phyloP scores from a whole-genome alignment of 257 asterid species.

The Hygrophila difformis region DNA sequence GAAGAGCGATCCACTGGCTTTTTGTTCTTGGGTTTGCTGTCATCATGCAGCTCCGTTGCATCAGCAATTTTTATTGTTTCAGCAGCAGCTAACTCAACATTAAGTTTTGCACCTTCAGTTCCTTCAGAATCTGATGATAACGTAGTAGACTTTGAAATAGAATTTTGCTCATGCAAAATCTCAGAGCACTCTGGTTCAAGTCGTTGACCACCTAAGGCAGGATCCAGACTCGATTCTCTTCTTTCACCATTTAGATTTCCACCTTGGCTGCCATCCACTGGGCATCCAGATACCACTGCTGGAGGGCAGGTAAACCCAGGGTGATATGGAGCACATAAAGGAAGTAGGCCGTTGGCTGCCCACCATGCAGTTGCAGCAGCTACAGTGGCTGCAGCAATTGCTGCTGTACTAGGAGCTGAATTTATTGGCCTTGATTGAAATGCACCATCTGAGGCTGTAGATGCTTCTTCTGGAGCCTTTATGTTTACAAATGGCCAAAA shows the following conservation, averaged over 20 bases:
- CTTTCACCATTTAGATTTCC: constrained; percentile 30
- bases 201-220: constrained; percentile 32
- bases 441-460: constrained; percentile 27
- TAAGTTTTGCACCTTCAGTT: constrained; percentile 39
- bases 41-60: constrained; percentile 32
- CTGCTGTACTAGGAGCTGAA: constrained; percentile 58
- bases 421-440: constrained; percentile 32
- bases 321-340: constrained; percentile 69
- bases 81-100: constrained; percentile 25
- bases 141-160: constrained; percentile 35
- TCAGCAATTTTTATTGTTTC: constrained; percentile 31
- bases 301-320: constrained; percentile 55
- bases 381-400: constrained; percentile 91
- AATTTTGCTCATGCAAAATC: constrained; percentile 46
- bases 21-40: constrained; percentile 46
- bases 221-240: constrained; percentile 33
- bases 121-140: constrained; percentile 58
- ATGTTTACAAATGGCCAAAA: constrained; percentile 54
- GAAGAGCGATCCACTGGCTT: constrained; percentile 89
- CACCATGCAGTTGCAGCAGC: constrained; percentile 99
- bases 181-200: constrained; percentile 41
- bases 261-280: constrained; percentile 30
- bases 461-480: constrained; percentile 34
- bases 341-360: constrained; percentile 93
- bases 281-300: constrained; percentile 37